Percentiles rank a stretch among this genome's conserved stretches.
Evolutionary conservation across 805 yeast species (phyloP).

Genomic region (Osmozyma mogii): DNA sequence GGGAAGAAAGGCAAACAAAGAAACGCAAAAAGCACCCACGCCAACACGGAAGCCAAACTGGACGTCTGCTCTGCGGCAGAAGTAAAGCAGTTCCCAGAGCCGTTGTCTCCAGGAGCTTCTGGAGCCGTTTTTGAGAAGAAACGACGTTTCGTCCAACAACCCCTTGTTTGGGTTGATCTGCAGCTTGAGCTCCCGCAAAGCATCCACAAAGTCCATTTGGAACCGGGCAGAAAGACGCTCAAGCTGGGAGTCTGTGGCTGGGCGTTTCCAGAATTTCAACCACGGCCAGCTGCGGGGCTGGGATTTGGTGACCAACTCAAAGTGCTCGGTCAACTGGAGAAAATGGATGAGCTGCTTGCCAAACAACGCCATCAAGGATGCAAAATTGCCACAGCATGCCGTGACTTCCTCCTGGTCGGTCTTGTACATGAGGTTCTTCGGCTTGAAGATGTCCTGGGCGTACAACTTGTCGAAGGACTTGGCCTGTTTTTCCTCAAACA

Average conservation of each 20-base stretch:
- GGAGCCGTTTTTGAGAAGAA: background rate
- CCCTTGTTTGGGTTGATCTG: slow-evolving; percentile 5
- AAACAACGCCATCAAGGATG: slow-evolving; percentile 55
- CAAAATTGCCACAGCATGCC: slow-evolving; percentile 76
- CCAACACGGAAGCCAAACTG: slow-evolving; percentile 78
- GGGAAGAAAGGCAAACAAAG: slow-evolving; percentile 60
- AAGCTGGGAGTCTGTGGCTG: too few species aligned
- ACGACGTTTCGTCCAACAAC: background rate
- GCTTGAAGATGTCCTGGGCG: slow-evolving; percentile 42
- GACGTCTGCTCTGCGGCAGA: slow-evolving; percentile 56
- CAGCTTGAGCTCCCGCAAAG: slow-evolving; percentile 11
- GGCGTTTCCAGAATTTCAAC: slow-evolving; percentile 45
- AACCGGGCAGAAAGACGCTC: too few species aligned
- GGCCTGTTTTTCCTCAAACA: slow-evolving; percentile 50
- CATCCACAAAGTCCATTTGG: too few species aligned
- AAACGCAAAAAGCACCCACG: slow-evolving; percentile 60
- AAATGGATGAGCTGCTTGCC: slow-evolving; percentile 49
- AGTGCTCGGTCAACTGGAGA: slow-evolving; percentile 36
- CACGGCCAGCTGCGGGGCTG: slow-evolving; percentile 39
- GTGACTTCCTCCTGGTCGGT: slow-evolving; percentile 74
- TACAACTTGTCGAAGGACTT: slow-evolving; percentile 54
- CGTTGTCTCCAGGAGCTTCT: slow-evolving; percentile 2
- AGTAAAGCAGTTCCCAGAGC: slow-evolving; percentile 44
- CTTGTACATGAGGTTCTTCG: slow-evolving; percentile 28
- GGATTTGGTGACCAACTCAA: slow-evolving; percentile 18